Percentiles rank a stretch among this genome's conserved stretches.
These are phyloP conservation scores for Platanus orientalis DNA, from an alignment of 164 flowering plant species.

Conservation along the genomic window DNA sequence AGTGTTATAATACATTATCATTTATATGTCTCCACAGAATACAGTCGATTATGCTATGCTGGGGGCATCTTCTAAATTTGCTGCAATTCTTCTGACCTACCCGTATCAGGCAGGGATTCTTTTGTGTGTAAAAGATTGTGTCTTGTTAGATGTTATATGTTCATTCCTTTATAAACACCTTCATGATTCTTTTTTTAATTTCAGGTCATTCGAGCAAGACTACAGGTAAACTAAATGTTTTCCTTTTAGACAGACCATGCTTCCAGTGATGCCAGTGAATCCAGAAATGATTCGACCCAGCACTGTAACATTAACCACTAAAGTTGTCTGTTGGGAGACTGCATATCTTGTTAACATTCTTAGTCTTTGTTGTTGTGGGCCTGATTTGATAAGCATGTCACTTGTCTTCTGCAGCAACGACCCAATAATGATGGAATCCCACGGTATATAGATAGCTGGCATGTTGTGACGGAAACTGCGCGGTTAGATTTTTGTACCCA, in stretches of 20 bases:
- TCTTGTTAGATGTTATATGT: too few relatives aligned
- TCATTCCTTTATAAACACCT: too few relatives aligned
- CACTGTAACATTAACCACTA: constrained; percentile 4
- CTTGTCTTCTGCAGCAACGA: constrained; percentile 75
- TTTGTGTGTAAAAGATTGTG: background rate
- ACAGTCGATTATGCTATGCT: constrained; percentile 76
- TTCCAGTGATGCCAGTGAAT: background rate
- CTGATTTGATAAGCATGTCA: constrained; percentile 5
- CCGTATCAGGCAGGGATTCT: constrained; percentile 67
- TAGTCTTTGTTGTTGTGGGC: background rate
- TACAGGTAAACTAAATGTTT: constrained; percentile 55
- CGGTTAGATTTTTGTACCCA: constrained; percentile 40
- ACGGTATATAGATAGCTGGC: constrained; percentile 77
- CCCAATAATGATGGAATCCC: constrained; percentile 63
- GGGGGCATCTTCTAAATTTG: constrained; percentile 85
- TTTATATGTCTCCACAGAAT: constrained; percentile 40
- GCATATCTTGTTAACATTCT: too few relatives aligned
- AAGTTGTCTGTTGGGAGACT: too few relatives aligned
- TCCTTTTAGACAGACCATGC: background rate
- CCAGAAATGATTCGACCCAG: background rate
- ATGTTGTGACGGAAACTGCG: constrained; percentile 79
- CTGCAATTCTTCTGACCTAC: constrained; percentile 83
- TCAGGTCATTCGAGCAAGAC: constrained; percentile 92
- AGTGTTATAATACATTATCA: background rate
- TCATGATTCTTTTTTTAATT: constrained; percentile 10